These are phyloP conservation scores for Alectoria sarmentosa DNA, from an alignment of 495 filamentous ascomycete genomes.

Conservation along the genomic window DNA sequence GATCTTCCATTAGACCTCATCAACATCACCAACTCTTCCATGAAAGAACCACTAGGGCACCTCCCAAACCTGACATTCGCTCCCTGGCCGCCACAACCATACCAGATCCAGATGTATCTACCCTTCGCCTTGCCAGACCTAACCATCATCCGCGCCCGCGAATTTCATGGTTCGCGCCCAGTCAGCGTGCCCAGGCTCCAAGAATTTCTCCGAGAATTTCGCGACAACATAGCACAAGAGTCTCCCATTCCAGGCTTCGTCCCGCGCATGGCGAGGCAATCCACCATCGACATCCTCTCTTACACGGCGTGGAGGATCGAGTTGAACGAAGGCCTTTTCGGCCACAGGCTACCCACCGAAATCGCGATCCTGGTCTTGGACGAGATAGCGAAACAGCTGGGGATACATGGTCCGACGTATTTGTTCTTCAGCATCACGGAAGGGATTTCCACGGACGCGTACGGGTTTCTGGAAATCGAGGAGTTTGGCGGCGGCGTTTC, in stretches of 20 bases:
- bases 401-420: background rate
- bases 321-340: background rate
- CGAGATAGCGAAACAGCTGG: background rate
- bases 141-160: background rate
- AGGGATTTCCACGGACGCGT: background rate
- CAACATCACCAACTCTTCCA: background rate
- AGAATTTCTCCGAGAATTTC: background rate
- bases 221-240: background rate
- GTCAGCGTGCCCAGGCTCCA: background rate
- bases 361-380: background rate
- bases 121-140: background rate
- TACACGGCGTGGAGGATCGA: background rate
- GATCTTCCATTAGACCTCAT: background rate
- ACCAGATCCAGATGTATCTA: background rate
- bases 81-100: background rate
- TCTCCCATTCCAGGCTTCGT: background rate
- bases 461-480: background rate
- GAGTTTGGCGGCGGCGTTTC: background rate
- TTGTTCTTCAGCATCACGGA: background rate
- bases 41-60: background rate
- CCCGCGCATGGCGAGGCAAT: background rate
- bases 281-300: background rate
- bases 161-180: background rate
- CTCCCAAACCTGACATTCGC: background rate
- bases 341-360: background rate